Evolutionary conservation across 2,329 filamentous ascomycete genomes (phyloP), one percentile per base, ranked within the genome.

Genomic region (Claviceps paspali): DNA sequence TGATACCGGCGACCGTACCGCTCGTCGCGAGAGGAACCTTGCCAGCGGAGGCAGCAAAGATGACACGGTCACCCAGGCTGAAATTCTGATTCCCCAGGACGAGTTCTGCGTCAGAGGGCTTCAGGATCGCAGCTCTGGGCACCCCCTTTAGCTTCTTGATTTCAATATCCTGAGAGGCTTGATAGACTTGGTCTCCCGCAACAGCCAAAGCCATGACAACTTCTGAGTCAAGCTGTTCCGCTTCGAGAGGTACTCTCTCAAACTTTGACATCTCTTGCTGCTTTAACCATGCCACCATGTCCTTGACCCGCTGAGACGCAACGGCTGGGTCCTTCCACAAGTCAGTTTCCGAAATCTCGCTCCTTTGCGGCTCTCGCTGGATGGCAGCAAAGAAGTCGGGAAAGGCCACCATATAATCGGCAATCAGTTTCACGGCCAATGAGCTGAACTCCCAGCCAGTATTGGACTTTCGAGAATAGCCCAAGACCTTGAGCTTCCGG

Each of bases 361-460:
- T 88, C 27, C 80, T 83, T 41, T 86, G 81, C 2, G 88, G 85
- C 46, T 94, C 88, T 42, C 70, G 69, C 55, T 87, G 79, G 44
- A 98, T 84, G 4, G 78, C 84, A 7, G 81, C 85, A 52, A 98
- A 88, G 58, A 98, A 96, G 41, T 95, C 85, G 0, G 91, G 91
- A 59, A 98, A 98, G 12, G 76, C 79, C 41, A 80, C 78, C 82
- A 96, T 95, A 57, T 96, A 98, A 47, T 85, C 72, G 29, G 77
- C 73, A 37, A 98, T 73, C 38, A 98, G 62, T 32, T 79, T 70
- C 40, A 95, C 69, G 1, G 91, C 87, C 47, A 83, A 79, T 35
- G 75, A 70, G 51, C 87, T 95, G 56, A 94, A 98, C 57, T 98
- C 91, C 92, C 92, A 98, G 5, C 92, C 91, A 21, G 76, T 81